Evolutionary conservation across 768 basidiomycete species (phyloP).

Genomic region (Rhodocollybia butyracea): DNA sequence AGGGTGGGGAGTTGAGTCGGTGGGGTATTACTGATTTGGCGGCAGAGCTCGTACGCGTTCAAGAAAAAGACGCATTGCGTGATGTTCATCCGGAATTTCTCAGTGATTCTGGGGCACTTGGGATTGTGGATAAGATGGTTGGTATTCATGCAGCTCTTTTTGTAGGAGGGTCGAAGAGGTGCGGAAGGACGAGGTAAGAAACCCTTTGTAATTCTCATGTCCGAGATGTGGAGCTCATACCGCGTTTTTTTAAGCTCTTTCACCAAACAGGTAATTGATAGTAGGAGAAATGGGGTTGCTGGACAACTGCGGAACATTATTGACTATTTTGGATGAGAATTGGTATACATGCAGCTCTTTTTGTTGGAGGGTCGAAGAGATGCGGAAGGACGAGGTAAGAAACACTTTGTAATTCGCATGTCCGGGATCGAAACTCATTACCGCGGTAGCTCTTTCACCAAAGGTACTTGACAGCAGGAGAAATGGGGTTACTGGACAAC

Average conservation of each 20-base stretch:
- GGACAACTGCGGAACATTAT: conserved; percentile 35
- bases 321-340: conserved; percentile 37
- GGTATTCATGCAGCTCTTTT: conserved; percentile 47
- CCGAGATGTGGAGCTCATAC: background rate
- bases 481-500: too few relatives aligned
- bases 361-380: too few relatives aligned
- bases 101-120: conserved; percentile 47
- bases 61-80: conserved; percentile 15
- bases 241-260: conserved; percentile 37
- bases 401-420: too few relatives aligned
- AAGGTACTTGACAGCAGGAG: too few relatives aligned
- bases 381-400: too few relatives aligned
- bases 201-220: too few relatives aligned
- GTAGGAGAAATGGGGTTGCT: conserved; percentile 26
- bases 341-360: background rate
- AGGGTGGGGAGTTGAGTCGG: conserved; percentile 32
- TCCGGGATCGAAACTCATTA: too few relatives aligned
- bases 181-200: conserved; percentile 44
- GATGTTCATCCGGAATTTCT: conserved; percentile 23
- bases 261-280: conserved; percentile 49
- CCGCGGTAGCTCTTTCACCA: too few relatives aligned
- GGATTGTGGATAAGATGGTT: conserved; percentile 57
- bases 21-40: conserved; percentile 43
- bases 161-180: conserved; percentile 44
- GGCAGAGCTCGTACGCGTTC: conserved; percentile 22